Evolutionary conservation across 257 asterid species (phyloP), one percentile per base, ranked within the genome.

Genomic region (Solanum corneliomulleri): DNA sequence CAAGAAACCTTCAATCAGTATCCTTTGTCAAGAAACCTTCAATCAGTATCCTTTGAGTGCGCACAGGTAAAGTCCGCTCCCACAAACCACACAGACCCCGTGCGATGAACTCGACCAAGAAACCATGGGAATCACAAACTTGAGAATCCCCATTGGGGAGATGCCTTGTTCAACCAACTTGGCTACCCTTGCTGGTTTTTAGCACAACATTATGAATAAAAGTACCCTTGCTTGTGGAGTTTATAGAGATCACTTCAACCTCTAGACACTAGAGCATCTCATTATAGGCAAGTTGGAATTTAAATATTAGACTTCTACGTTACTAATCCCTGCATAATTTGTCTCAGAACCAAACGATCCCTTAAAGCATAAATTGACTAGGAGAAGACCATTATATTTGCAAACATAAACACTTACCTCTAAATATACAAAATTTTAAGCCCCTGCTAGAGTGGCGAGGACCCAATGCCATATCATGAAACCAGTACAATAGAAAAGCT

Each of bases 11-110:
- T n/a, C n/a, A n/a, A 52, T 0, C 0, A 11, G 12, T 56, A 56
- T 56, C 5, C 25, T 56, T 56, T 0, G 0, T 14, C 20, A 49
- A 49, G 56, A 6, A 47, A 47, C 2, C 58, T n/a, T n/a, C n/a
- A n/a, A 52, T 0, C 0, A 11, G 12, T 56, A 56, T 56, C 5
- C 25, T 56, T 56, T 0, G 0, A 0, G 25, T 56, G 11, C 0
- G 5, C 66, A 20, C 0, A 56, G 5, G 25, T n/a, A 7, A 56
- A 56, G 4, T 0, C 25, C 2, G 5, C 11, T 20, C 11, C 66
- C 66, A 58, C 66, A 58, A 0, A 5, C 7, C 39, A 35, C 39
- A 29, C 68, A 58, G 21, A 5, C 3, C 68, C 25, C 9, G 9
- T 21, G 68, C 68, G 5, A 58, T 2, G 4, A 58, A 58, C 68